Base-by-base conservation (phyloP, 2,329 filamentous ascomycete genomes). In the Cladosporium colombiae region DNA sequence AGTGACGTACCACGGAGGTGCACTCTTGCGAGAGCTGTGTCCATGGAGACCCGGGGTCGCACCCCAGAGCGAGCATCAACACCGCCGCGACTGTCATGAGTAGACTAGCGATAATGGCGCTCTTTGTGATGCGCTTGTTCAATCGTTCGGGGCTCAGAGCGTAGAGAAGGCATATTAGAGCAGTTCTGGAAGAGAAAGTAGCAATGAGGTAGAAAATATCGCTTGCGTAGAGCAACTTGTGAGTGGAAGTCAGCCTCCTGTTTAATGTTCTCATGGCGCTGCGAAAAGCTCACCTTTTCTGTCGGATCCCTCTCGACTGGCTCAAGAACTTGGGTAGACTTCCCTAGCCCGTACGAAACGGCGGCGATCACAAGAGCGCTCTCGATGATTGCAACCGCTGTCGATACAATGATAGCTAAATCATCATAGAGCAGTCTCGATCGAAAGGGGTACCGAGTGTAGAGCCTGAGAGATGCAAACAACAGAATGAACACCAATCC, bases 401-500 rank as follows among this genome's bases (percentile, higher is more conserved):
- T 37, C n/a, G 55, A 57, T 21, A 58, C 16, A 21, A 57, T 58
- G 44, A 58, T 50, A 13, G 27, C 33, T 7, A 35, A 5, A 59
- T 59, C 55, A 53, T 59, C 55, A 5, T 29, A 37, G 31, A 52
- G 55, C 29, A 59, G 18, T 27, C 62, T 58, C 8, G 37, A 40
- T 33, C 56, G 52, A 27, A 31, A 58, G 16, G 53, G 62, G 16
- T 64, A 58, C n/a, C 62, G 56, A 29, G 40, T 59, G 53, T 59
- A 64, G 21, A 58, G 55, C n/a, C 62, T 33, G 7, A 57, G 50
- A 10, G 37, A 49, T 11, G 62, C 62, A 18, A 65, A 53, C 23
- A 65, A 44, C 27, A 60, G 13, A 29, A 60, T 53, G 25, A 53
- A 35, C 31, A 65, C 63, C 25, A 65, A 56, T 25, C 55, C 63